A percentile compares a stretch with the other conserved stretches of the same genome.
phyloP scores from a whole-genome alignment of 192 early-diverging fungal genomes.

The Geosiphon pyriformis region DNA sequence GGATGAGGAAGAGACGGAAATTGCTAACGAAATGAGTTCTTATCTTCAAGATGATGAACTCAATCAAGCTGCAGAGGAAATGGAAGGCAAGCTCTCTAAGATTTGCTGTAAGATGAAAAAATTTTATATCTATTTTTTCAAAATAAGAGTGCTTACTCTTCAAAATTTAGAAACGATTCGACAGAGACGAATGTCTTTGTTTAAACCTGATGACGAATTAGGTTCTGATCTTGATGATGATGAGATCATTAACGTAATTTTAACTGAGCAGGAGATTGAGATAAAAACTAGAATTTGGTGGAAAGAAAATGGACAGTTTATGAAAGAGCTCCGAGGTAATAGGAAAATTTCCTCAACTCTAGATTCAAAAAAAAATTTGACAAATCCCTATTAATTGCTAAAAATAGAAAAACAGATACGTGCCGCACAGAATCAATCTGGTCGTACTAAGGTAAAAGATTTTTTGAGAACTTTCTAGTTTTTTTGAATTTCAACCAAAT shows the following conservation, averaged over 20 bases:
- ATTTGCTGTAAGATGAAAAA: too few relatives aligned
- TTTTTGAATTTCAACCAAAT: too few relatives aligned
- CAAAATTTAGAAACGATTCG: not conserved
- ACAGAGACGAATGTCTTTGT: not conserved
- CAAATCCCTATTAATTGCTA: too few relatives aligned
- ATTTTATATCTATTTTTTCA: not conserved
- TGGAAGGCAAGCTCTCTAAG: slow-evolving; percentile 32
- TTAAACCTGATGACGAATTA: slow-evolving; percentile 18
- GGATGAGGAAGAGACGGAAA: slow-evolving; percentile 30
- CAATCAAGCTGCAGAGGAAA: slow-evolving; percentile 27
- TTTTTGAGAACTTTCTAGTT: too few relatives aligned
- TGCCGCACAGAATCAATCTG: too few relatives aligned
- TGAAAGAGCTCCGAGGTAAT: slow-evolving; percentile 52
- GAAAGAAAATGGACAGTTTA: slow-evolving; percentile 79
- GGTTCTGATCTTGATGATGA: slow-evolving; percentile 59
- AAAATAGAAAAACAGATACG: too few relatives aligned
- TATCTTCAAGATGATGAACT: slow-evolving; percentile 31
- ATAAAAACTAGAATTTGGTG: slow-evolving; percentile 83
- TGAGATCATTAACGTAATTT: slow-evolving; percentile 61
- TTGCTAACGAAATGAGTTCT: slow-evolving; percentile 32
- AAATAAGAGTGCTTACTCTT: not conserved
- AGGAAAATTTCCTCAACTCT: too few relatives aligned
- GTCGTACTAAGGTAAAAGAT: too few relatives aligned
- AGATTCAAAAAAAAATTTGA: too few relatives aligned
- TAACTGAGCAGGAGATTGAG: slow-evolving; percentile 72